These are phyloP conservation scores for Berkeleyomyces rouxiae DNA, from an alignment of 2,329 filamentous ascomycete genomes.

Conservation along the genomic window DNA sequence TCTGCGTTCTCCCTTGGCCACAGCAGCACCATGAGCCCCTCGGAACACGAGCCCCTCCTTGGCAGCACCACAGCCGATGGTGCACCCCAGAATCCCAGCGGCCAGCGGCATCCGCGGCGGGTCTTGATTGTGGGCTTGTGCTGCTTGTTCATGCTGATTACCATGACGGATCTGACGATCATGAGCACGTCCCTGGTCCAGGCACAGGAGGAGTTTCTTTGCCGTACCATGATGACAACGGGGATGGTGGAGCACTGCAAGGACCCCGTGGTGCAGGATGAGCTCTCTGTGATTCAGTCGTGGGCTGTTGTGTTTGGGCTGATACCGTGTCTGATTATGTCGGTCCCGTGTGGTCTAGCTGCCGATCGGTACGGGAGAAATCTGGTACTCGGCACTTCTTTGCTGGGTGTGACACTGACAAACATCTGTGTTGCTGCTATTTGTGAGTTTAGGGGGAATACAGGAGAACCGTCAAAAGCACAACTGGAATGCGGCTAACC, in stretches of 20 bases:
- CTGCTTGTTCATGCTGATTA: constrained; percentile 12
- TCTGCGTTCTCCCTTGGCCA: not conserved
- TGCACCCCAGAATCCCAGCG: not conserved
- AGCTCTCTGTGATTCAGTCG: constrained; percentile 15
- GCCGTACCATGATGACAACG: not conserved
- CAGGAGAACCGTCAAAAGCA: not conserved
- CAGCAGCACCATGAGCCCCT: not conserved
- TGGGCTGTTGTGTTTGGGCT: constrained; percentile 15
- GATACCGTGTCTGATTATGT: constrained; percentile 14
- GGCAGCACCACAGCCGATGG: not conserved
- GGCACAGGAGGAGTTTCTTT: constrained; percentile 13
- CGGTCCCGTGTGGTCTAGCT: constrained; percentile 15
- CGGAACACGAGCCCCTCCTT: not conserved
- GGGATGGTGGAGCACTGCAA: constrained; percentile 13
- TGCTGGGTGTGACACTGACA: constrained; percentile 12
- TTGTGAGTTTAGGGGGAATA: constrained; percentile 3
- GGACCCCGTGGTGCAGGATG: constrained; percentile 15
- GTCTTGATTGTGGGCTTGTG: constrained; percentile 2
- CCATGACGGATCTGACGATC: constrained; percentile 9
- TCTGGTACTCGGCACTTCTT: constrained; percentile 13
- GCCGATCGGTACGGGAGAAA: constrained; percentile 15
- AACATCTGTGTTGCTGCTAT: constrained; percentile 10
- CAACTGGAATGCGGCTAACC: not conserved
- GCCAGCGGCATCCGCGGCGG: not conserved
- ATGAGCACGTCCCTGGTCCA: constrained; percentile 13